Evolutionary conservation across 1,139 yeast genomes (phyloP).

Genomic region (Saccharomyces hybrid): DNA sequence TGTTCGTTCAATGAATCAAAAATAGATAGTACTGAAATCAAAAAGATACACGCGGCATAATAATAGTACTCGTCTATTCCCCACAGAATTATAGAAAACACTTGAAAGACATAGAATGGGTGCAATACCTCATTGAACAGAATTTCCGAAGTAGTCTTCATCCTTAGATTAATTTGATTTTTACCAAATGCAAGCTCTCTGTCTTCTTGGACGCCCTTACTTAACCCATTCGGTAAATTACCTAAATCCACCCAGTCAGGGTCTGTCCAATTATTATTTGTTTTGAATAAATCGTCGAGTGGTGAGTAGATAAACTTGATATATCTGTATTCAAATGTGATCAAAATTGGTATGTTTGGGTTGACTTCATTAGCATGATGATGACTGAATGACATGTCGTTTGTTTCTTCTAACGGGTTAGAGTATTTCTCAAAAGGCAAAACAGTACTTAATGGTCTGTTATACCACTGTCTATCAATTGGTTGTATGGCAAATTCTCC

Average conservation of each 20-base stretch:
- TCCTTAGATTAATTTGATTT: constrained; percentile 68
- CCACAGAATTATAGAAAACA: constrained; percentile 87
- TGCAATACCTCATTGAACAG: constrained; percentile 83
- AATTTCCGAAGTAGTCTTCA: constrained; percentile 57
- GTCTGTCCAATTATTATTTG: constrained; percentile 85
- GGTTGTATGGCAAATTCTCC: constrained; percentile 67
- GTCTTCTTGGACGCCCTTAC: constrained; percentile 60
- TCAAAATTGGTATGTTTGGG: constrained; percentile 52
- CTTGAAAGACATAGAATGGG: constrained; percentile 90
- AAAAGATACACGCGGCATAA: constrained; percentile 84
- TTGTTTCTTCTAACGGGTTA: constrained; percentile 9
- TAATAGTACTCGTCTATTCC: constrained; percentile 84
- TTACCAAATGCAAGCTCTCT: constrained; percentile 67
- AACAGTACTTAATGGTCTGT: constrained; percentile 63
- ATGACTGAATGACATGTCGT: constrained; percentile 13
- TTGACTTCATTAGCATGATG: constrained; percentile 27
- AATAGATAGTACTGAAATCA: constrained; percentile 76
- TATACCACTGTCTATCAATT: constrained; percentile 53
- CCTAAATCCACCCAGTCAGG: constrained; percentile 57
- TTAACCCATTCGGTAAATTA: constrained; percentile 60
- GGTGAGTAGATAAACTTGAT: constrained; percentile 79
- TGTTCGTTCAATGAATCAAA: constrained; percentile 79
- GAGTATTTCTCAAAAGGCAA: constrained; percentile 34
- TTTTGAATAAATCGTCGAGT: constrained; percentile 71
- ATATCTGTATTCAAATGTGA: constrained; percentile 73